phyloP scores from a whole-genome alignment of 176 grass and related monocot species.

The Oryza meyeriana region DNA sequence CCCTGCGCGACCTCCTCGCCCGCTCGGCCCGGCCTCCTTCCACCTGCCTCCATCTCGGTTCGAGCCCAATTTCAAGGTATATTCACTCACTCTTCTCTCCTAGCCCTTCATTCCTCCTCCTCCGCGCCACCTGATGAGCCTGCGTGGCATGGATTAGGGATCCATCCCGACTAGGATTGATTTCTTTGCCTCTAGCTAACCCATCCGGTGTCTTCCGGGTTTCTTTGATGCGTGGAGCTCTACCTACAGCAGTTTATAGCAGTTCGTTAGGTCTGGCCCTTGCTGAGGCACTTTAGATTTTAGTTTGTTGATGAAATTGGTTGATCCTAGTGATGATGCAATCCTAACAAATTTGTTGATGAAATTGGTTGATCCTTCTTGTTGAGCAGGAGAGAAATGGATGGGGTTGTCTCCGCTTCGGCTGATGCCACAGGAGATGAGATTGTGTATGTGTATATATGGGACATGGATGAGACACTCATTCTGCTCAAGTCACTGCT shows the following conservation, averaged over 20 bases:
- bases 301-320: neutral
- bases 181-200: too few relatives aligned
- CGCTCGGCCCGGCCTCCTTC: too few relatives aligned
- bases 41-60: neutral
- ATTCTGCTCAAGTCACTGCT: slow-evolving; percentile 87
- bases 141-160: neutral
- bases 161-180: neutral
- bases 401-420: slow-evolving; percentile 5
- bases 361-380: neutral
- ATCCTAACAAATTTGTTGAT: neutral
- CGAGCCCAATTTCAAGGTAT: neutral
- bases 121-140: too few relatives aligned
- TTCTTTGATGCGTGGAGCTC: neutral
- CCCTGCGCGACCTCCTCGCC: neutral
- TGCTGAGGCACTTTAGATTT: neutral
- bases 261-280: neutral
- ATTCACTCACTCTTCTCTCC: neutral
- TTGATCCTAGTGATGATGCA: neutral
- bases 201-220: neutral
- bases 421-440: slow-evolving; percentile 15
- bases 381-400: slow-evolving; percentile 27
- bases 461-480: slow-evolving; percentile 98
- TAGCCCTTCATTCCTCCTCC: too few relatives aligned
- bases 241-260: neutral
- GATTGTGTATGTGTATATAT: slow-evolving; percentile 58